phyloP scores from a whole-genome alignment of 139 green algal species.

The Asterochloris erici region DNA sequence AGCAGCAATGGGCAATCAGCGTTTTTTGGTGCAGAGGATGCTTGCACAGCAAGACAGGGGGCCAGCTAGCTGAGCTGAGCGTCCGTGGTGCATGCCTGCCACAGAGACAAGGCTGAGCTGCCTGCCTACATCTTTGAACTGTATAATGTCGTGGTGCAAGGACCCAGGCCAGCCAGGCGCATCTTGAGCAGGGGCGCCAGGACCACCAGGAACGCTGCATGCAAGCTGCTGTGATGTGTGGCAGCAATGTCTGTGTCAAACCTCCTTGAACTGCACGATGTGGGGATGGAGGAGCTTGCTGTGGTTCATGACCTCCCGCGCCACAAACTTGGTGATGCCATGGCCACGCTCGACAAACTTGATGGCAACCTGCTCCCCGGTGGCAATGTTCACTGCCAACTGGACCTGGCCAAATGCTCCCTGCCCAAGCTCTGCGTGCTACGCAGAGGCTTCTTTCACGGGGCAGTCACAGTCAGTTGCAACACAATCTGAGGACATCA shows the following conservation, averaged over 20 bases:
- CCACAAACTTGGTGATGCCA: slow-evolving; percentile 34
- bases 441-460: too few relatives aligned
- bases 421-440: background rate
- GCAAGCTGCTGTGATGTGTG: background rate
- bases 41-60: too few relatives aligned
- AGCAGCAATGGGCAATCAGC: too few relatives aligned
- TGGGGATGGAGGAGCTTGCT: slow-evolving; percentile 1
- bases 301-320: slow-evolving; percentile 27
- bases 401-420: slow-evolving; percentile 53
- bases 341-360: slow-evolving; percentile 77
- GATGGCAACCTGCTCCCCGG: slow-evolving; percentile 44
- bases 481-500: too few relatives aligned
- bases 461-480: too few relatives aligned
- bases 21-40: too few relatives aligned
- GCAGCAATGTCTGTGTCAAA: background rate
- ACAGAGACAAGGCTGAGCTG: too few relatives aligned
- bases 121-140: too few relatives aligned
- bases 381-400: slow-evolving; percentile 35
- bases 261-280: background rate
- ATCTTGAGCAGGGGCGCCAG: background rate
- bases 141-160: too few relatives aligned
- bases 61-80: too few relatives aligned
- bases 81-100: too few relatives aligned
- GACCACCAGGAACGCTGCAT: background rate
- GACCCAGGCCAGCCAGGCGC: slow-evolving; percentile 13